A percentile compares a stretch with the other conserved stretches of the same genome.
These are phyloP conservation scores for Cyclocybe cylindracea DNA, from an alignment of 768 basidiomycete species.

Conservation along the genomic window DNA sequence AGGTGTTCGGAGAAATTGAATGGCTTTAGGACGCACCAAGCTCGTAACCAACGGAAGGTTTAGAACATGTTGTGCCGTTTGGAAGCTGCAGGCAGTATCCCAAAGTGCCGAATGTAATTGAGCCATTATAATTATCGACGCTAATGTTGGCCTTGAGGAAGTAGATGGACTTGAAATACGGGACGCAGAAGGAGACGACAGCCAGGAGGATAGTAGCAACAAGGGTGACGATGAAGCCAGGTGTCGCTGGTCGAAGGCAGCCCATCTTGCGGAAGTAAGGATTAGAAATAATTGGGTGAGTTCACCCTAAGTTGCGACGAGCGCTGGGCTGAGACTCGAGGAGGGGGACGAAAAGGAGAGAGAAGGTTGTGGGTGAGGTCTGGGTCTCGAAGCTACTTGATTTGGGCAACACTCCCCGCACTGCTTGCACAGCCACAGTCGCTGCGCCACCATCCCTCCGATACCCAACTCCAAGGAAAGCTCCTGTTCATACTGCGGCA, in stretches of 20 bases:
- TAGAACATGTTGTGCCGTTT: slow-evolving; percentile 70
- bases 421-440: too few relatives aligned
- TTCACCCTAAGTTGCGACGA: slow-evolving; percentile 6
- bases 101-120: slow-evolving; percentile 83
- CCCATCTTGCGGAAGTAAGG: slow-evolving; percentile 43
- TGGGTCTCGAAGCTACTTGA: neutral
- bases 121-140: slow-evolving; percentile 47
- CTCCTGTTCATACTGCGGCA: too few relatives aligned
- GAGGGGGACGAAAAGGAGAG: slow-evolving; percentile 8
- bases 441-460: neutral
- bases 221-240: slow-evolving; percentile 84
- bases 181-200: slow-evolving; percentile 88
- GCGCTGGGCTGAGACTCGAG: neutral
- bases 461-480: too few relatives aligned
- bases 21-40: slow-evolving; percentile 58
- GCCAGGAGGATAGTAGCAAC: slow-evolving; percentile 79
- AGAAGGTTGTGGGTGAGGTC: neutral
- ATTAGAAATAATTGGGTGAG: slow-evolving; percentile 6
- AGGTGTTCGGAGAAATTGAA: slow-evolving; percentile 1
- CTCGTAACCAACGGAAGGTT: slow-evolving; percentile 81
- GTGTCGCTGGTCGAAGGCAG: slow-evolving; percentile 80
- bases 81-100: slow-evolving; percentile 78
- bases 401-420: neutral
- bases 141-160: slow-evolving; percentile 79
- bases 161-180: slow-evolving; percentile 84